These are phyloP conservation scores for Durusdinium trenchii DNA, from an alignment of 73 alveolate genomes.

Conservation along the genomic window DNA sequence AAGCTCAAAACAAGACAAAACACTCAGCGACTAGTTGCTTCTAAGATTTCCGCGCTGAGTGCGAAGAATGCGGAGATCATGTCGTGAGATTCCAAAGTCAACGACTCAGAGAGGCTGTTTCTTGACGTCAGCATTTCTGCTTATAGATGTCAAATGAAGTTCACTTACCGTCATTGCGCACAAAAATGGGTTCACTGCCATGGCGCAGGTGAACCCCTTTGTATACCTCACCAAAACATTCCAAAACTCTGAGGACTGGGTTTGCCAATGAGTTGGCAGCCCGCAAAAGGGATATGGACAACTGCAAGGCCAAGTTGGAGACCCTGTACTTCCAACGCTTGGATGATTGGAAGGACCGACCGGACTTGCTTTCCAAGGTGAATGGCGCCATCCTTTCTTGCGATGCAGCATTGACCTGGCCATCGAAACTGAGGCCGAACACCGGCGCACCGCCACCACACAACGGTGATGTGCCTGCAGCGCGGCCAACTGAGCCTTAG, in stretches of 20 bases:
- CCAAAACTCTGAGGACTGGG: neutral
- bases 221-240: too few species aligned
- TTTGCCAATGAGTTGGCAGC: neutral
- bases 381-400: neutral
- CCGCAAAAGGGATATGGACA: neutral
- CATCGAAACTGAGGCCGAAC: too few species aligned
- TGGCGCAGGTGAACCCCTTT: neutral
- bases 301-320: neutral
- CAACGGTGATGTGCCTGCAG: too few species aligned
- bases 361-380: neutral
- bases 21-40: neutral
- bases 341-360: neutral
- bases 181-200: neutral
- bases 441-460: too few species aligned
- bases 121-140: neutral
- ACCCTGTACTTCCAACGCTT: neutral
- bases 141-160: too few species aligned
- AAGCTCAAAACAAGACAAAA: neutral
- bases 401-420: too few species aligned
- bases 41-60: neutral
- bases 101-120: neutral
- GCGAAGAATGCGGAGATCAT: conserved; percentile 27
- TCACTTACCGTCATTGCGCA: neutral
- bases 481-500: too few species aligned
- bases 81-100: neutral